Conservation (phyloP, 2,329 filamentous ascomycete species). For the Biscogniauxia mediterranea region DNA sequence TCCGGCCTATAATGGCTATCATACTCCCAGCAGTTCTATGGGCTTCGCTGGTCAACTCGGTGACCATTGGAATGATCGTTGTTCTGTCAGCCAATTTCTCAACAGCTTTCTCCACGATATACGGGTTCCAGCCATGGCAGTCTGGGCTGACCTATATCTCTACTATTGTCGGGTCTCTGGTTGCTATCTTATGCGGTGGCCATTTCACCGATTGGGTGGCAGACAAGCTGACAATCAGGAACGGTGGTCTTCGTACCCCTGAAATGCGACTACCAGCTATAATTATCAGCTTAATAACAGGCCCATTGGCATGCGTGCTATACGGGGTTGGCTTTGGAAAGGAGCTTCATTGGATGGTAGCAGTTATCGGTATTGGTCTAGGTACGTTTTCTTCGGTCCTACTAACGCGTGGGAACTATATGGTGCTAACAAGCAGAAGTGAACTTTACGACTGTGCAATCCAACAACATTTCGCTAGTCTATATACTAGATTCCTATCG, state of each 20-base stretch:
- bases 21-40: constrained; percentile 38
- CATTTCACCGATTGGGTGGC: constrained; percentile 1
- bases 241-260: constrained; percentile 2
- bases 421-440: constrained; percentile 1
- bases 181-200: constrained; percentile 2
- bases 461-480: constrained; percentile 24
- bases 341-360: constrained; percentile 23
- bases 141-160: neutral
- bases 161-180: neutral
- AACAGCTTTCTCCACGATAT: constrained; percentile 10
- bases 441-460: constrained; percentile 5
- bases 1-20: constrained; percentile 36
- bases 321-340: constrained; percentile 2
- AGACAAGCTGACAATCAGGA: neutral
- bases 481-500: constrained; percentile 14
- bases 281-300: neutral
- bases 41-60: constrained; percentile 38
- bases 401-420: neutral
- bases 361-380: constrained; percentile 19
- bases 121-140: constrained; percentile 3
- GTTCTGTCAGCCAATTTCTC: constrained; percentile 38
- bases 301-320: neutral
- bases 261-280: constrained; percentile 4
- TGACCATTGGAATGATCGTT: constrained; percentile 38
- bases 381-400: neutral